These are phyloP conservation scores for Golubevia sp. DNA, from an alignment of 1,284 basidiomycete genomes.

Conservation along the genomic window DNA sequence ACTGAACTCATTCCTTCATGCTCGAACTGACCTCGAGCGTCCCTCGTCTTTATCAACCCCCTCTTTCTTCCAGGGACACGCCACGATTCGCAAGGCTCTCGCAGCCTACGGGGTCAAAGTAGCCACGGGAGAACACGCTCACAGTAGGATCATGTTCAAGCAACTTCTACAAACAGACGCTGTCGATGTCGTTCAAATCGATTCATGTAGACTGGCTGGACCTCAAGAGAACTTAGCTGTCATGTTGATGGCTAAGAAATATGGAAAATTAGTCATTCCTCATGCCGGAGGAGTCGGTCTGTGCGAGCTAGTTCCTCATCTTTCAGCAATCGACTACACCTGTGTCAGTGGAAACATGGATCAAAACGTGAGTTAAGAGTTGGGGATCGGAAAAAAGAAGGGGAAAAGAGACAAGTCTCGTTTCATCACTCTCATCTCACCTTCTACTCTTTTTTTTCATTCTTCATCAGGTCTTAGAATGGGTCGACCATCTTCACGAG, in stretches of 20 bases:
- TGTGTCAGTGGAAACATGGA: constrained; percentile 88
- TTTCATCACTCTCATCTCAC: not conserved
- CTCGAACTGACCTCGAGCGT: no score
- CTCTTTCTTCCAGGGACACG: constrained; percentile 73
- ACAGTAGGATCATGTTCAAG: constrained; percentile 93
- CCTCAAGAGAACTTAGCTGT: constrained; percentile 91
- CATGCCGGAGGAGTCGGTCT: constrained; percentile 94
- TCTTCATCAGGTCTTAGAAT: no score
- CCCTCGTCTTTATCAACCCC: no score
- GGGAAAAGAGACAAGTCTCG: not conserved
- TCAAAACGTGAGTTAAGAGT: no score
- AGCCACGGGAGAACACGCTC: constrained; percentile 93
- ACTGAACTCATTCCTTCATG: no score
- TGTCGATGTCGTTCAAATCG: constrained; percentile 94
- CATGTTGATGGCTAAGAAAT: constrained; percentile 92
- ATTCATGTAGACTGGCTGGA: constrained; percentile 88
- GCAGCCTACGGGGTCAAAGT: constrained; percentile 86
- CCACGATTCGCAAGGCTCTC: constrained; percentile 77
- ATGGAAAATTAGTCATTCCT: constrained; percentile 70
- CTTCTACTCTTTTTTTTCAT: no score
- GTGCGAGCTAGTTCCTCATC: constrained; percentile 88
- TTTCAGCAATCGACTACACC: constrained; percentile 76
- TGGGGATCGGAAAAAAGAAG: no score
- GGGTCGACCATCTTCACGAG: constrained; percentile 83
- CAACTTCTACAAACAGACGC: constrained; percentile 90